Evolutionary conservation across 2,329 filamentous ascomycete species (phyloP).

Genomic region (Pseudopyricularia javanii): DNA sequence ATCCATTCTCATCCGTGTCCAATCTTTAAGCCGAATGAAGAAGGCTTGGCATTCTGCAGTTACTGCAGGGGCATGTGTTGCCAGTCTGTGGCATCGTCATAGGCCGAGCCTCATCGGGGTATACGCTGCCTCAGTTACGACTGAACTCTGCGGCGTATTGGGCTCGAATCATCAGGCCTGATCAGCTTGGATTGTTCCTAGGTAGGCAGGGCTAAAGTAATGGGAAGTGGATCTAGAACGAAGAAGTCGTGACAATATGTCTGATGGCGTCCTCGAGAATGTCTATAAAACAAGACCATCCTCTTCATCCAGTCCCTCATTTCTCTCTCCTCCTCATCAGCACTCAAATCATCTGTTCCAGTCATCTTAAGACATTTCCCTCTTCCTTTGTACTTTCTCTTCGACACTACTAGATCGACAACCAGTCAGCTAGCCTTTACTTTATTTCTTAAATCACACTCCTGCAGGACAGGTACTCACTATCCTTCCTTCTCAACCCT

Average conservation of each 20-base stretch:
- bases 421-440: neutral
- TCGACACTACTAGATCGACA: neutral
- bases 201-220: too few species aligned
- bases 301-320: neutral
- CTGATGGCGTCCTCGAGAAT: neutral
- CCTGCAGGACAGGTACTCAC: neutral
- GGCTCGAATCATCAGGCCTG: neutral
- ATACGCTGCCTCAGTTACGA: neutral
- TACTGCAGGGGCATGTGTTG: neutral
- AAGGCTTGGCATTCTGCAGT: neutral
- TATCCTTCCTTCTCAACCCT: neutral
- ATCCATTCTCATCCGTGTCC: too few species aligned
- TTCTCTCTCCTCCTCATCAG: neutral
- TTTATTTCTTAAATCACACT: neutral
- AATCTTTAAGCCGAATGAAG: neutral
- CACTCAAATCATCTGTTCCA: neutral
- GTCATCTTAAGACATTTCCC: neutral
- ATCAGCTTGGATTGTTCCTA: neutral
- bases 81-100: neutral
- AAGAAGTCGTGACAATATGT: neutral
- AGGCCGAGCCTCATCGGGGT: too few species aligned
- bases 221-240: neutral
- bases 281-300: neutral
- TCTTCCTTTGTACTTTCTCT: neutral
- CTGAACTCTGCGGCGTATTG: neutral